Evolutionary conservation across 306 rosid species (phyloP).

Genomic region (Corylus avellana): DNA sequence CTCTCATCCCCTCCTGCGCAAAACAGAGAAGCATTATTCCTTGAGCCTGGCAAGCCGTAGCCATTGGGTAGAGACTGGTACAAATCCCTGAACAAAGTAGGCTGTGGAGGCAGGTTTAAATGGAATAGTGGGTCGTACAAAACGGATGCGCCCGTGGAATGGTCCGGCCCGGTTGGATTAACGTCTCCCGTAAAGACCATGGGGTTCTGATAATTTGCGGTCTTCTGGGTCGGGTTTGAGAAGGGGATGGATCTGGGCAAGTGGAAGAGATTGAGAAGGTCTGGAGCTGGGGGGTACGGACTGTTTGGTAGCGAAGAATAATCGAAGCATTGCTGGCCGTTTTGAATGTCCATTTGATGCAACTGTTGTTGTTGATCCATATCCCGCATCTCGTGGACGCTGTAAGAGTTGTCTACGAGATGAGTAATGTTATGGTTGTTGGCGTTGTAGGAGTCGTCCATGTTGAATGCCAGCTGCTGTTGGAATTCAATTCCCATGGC

Average conservation of each 20-base stretch:
- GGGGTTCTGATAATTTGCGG: conserved; percentile 39
- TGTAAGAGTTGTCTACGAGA: conserved; percentile 37
- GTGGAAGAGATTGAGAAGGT: conserved; percentile 75
- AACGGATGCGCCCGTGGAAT: conserved; percentile 47
- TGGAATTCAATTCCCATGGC: conserved; percentile 50
- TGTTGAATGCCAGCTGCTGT: conserved; percentile 41
- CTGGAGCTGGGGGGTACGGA: conserved; percentile 52
- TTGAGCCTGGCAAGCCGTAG: conserved; percentile 55
- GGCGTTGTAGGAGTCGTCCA: conserved; percentile 36
- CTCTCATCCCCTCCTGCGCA: conserved; percentile 57
- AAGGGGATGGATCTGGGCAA: conserved; percentile 56
- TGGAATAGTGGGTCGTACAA: conserved; percentile 77
- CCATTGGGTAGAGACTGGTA: conserved; percentile 75
- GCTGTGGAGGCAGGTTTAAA: conserved; percentile 86
- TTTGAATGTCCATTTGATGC: conserved; percentile 43
- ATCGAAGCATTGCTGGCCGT: conserved; percentile 35
- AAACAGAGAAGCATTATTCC: conserved; percentile 44
- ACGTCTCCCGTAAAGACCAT: conserved; percentile 53
- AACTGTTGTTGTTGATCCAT: conserved; percentile 47
- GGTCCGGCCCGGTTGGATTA: conserved; percentile 43
- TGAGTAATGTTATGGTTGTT: conserved; percentile 25
- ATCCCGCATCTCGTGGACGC: conserved; percentile 48
- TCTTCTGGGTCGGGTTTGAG: conserved; percentile 49
- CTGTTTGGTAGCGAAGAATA: conserved; percentile 34
- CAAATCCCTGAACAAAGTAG: conserved; percentile 68